Conservation (phyloP, 2,329 filamentous ascomycete genomes). For the Epichloe elymi region DNA sequence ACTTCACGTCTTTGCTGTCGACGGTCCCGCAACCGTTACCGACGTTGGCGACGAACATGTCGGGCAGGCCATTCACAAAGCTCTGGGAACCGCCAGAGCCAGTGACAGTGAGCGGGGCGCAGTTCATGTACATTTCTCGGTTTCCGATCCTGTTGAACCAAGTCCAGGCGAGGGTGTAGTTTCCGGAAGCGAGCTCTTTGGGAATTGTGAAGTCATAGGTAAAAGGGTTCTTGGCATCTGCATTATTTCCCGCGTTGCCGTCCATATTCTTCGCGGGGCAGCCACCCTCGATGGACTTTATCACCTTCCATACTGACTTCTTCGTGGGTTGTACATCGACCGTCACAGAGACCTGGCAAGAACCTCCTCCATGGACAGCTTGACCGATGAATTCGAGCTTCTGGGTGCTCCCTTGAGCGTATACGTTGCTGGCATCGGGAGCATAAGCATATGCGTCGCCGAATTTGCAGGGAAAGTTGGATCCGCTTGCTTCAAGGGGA, state of each 20-base stretch:
- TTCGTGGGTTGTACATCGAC: constrained; percentile 58
- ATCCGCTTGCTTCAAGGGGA: constrained; percentile 47
- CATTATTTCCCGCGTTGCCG: constrained; percentile 43
- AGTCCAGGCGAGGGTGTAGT: constrained; percentile 78
- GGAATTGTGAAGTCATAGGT: constrained; percentile 62
- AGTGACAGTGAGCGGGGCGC: constrained; percentile 58
- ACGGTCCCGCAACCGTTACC: constrained; percentile 38
- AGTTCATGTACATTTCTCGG: constrained; percentile 98
- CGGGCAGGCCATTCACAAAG: constrained; percentile 51
- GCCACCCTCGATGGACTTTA: constrained; percentile 76
- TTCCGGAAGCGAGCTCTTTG: constrained; percentile 54
- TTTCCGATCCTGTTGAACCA: constrained; percentile 93
- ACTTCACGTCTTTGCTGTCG: constrained; percentile 39
- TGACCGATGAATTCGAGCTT: constrained; percentile 53
- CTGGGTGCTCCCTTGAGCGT: constrained; percentile 30
- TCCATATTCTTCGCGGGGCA: constrained; percentile 51
- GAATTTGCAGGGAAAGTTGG: constrained; percentile 74
- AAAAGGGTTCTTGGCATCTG: constrained; percentile 30
- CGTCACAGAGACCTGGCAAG: constrained; percentile 79
- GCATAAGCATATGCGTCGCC: constrained; percentile 25
- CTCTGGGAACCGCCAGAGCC: constrained; percentile 34
- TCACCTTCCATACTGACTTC: constrained; percentile 68
- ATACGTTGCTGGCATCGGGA: constrained; percentile 40
- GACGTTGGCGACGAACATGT: constrained; percentile 58
- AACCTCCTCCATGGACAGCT: constrained; percentile 81